A percentile compares a stretch with the other conserved stretches of the same genome.
Conservation (phyloP, 179 eudicot genomes). For the Silene coronaria region DNA sequence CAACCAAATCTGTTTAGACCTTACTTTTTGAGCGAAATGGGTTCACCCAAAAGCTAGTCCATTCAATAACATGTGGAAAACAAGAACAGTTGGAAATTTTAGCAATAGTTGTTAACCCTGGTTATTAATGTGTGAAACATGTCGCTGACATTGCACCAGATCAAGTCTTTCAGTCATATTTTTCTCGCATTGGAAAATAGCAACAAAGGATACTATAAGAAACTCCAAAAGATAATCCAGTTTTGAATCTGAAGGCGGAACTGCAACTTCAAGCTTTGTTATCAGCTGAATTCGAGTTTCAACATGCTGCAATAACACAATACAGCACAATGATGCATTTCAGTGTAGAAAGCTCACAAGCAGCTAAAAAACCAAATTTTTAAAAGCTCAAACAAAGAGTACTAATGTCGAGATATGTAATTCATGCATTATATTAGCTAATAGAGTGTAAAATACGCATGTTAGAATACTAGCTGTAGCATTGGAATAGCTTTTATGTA, state of each 20-base stretch:
- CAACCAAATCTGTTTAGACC: not conserved
- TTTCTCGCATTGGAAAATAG: not conserved
- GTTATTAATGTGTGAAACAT: not conserved
- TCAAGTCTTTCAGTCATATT: not conserved
- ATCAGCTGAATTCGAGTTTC: slow-evolving; percentile 77
- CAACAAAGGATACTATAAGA: slow-evolving; percentile 54
- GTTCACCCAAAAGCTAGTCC: not conserved
- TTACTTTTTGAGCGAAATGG: not conserved
- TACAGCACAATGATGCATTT: not conserved
- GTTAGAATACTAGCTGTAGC: no score
- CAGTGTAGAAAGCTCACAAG: not conserved
- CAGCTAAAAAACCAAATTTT: not conserved
- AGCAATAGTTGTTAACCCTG: not conserved
- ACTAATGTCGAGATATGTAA: not conserved
- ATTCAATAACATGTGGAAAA: not conserved
- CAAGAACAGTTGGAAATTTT: not conserved
- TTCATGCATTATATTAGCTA: no score
- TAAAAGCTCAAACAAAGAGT: not conserved
- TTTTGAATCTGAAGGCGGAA: slow-evolving; percentile 38
- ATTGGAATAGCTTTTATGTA: no score
- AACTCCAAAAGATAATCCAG: slow-evolving; percentile 48
- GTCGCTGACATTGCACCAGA: not conserved
- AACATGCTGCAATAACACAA: slow-evolving; percentile 48
- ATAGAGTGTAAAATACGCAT: no score
- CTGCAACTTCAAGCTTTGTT: slow-evolving; percentile 41